These are phyloP conservation scores for Spathaspora boniae DNA, from an alignment of 805 yeast species.

Conservation along the genomic window DNA sequence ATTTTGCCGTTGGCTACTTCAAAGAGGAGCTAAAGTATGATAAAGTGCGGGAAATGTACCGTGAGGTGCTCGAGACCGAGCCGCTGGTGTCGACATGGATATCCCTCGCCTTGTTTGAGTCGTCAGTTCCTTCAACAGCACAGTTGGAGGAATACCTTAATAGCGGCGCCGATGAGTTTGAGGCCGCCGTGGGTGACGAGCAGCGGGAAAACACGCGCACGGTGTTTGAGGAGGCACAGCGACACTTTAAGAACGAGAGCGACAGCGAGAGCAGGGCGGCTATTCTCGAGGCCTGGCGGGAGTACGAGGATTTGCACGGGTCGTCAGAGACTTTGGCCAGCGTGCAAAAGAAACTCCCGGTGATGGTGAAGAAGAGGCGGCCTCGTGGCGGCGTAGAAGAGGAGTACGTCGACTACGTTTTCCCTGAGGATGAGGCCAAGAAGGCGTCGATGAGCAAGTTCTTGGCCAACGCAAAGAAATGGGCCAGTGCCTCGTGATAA, in stretches of 20 bases:
- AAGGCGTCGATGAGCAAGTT: conserved; percentile 26
- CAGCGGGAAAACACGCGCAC: conserved; percentile 51
- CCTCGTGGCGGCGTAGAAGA: conserved; percentile 45
- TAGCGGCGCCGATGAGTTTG: conserved; percentile 49
- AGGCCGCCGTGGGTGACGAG: conserved; percentile 46
- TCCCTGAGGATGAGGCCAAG: conserved; percentile 55
- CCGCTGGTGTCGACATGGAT: conserved; percentile 45
- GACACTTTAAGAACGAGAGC: conserved; percentile 33
- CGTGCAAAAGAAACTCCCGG: conserved; percentile 52
- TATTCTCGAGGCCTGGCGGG: conserved; percentile 57
- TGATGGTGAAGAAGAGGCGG: conserved; percentile 43
- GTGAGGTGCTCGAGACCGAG: conserved; percentile 31
- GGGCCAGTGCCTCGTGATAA: conserved; percentile 7
- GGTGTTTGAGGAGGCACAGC: conserved; percentile 54
- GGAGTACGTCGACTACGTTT: conserved; percentile 58
- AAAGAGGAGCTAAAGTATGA: conserved; percentile 57
- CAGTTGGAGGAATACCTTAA: conserved; percentile 45
- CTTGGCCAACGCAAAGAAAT: conserved; percentile 39
- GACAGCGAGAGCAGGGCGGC: conserved; percentile 44
- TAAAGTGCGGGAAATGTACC: conserved; percentile 51
- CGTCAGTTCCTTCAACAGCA: conserved; percentile 54
- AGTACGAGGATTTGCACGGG: conserved; percentile 68
- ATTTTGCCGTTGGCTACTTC: conserved; percentile 51
- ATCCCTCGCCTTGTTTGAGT: conserved; percentile 67
- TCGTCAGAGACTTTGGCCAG: conserved; percentile 27